These are phyloP conservation scores for Leccinum pseudoinsigne DNA, from an alignment of 1,284 basidiomycete genomes.

Conservation along the genomic window DNA sequence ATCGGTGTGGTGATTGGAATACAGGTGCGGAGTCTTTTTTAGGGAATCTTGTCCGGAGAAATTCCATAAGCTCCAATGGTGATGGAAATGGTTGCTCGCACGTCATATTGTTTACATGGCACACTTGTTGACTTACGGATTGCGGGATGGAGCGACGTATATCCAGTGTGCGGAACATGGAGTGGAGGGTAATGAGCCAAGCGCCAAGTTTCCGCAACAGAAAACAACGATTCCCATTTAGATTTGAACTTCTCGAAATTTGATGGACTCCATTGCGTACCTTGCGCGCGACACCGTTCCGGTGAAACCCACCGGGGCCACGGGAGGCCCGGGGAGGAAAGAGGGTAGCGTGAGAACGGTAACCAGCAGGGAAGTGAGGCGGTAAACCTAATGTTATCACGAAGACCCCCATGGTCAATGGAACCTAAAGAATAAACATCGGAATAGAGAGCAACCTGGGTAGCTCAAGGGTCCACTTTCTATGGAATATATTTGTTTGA, in stretches of 20 bases:
- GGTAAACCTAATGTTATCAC: background rate
- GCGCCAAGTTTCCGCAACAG: slow-evolving; percentile 3
- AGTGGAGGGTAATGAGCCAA: slow-evolving; percentile 1
- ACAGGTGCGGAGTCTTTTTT: background rate
- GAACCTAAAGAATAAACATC: background rate
- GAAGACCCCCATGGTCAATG: background rate
- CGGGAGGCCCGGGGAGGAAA: background rate
- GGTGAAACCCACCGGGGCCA: background rate
- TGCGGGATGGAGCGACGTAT: background rate
- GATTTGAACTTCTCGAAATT: background rate
- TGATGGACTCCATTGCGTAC: background rate
- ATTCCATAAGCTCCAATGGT: slow-evolving; percentile 7
- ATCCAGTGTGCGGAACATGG: slow-evolving; percentile 3
- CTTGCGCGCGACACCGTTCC: background rate
- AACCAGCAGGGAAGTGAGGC: background rate
- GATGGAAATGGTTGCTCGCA: background rate
- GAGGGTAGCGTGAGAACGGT: background rate
- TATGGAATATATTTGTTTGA: background rate
- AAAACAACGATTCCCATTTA: background rate
- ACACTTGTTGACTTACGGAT: background rate
- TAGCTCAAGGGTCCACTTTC: background rate
- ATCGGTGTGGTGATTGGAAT: background rate
- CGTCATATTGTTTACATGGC: background rate
- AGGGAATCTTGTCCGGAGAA: background rate
- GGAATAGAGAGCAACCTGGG: background rate